Conservation (phyloP, 495 filamentous ascomycete genomes). For the Lepraria neglecta region DNA sequence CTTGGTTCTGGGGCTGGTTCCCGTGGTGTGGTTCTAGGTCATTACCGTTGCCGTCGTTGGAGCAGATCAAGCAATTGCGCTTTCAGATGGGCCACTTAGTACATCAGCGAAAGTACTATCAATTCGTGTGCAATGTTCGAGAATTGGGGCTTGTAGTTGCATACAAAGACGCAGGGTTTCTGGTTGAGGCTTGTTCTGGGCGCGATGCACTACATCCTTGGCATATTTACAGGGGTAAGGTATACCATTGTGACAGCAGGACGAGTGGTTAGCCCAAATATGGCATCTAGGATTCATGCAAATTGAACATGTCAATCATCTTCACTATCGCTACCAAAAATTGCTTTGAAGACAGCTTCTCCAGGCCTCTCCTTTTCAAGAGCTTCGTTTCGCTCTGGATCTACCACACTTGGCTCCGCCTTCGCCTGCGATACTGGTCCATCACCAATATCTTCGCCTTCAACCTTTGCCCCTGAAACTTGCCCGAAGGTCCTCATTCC, state of each 20-base stretch:
- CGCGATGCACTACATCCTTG: too few species aligned
- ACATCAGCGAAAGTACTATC: background rate
- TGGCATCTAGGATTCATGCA: too few species aligned
- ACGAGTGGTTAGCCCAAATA: too few species aligned
- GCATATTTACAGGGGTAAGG: too few species aligned
- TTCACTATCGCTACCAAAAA: constrained; percentile 85
- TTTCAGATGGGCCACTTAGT: background rate
- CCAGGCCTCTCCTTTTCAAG: constrained; percentile 73
- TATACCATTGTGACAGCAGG: too few species aligned
- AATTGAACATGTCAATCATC: constrained; percentile 42
- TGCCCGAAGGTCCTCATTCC: constrained; percentile 3
- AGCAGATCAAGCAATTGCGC: background rate
- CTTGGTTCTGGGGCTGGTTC: background rate
- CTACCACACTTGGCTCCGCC: constrained; percentile 43
- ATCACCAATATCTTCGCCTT: constrained; percentile 8
- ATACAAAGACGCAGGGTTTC: too few species aligned
- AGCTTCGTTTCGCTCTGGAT: constrained; percentile 79
- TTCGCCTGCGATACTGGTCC: constrained; percentile 14
- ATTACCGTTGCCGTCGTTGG: background rate
- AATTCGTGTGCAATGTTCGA: background rate
- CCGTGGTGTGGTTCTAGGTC: background rate
- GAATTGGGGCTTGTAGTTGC: background rate
- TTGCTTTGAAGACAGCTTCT: constrained; percentile 87
- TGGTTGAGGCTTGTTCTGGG: too few species aligned
- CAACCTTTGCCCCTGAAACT: constrained; percentile 11